Evolutionary conservation across 441 rosid genomes (phyloP).

Genomic region (Codiaeum variegatum): DNA sequence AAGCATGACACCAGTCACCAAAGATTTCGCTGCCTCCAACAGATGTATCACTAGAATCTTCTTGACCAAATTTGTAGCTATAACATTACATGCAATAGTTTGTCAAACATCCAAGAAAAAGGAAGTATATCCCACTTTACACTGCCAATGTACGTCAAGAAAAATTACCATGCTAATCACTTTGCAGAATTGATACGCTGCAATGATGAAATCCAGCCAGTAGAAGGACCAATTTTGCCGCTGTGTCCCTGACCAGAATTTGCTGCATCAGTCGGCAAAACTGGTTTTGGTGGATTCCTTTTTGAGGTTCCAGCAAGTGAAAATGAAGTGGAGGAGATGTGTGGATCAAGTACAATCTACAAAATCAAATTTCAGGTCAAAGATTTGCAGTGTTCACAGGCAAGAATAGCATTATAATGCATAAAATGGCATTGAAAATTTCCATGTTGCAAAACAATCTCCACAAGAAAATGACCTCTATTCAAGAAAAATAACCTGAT

Average conservation of each 20-base stretch:
- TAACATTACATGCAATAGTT: slow-evolving; percentile 26
- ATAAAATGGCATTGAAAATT: not conserved
- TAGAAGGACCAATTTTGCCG: slow-evolving; percentile 49
- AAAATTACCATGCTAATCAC: slow-evolving; percentile 45
- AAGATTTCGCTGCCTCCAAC: slow-evolving; percentile 29
- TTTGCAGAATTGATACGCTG: slow-evolving; percentile 66
- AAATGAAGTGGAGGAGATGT: slow-evolving; percentile 57
- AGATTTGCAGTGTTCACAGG: not conserved
- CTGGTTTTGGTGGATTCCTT: slow-evolving; percentile 43
- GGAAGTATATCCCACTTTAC: slow-evolving; percentile 18
- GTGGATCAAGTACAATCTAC: slow-evolving; percentile 41
- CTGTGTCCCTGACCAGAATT: slow-evolving; percentile 43
- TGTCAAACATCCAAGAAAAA: slow-evolving; percentile 26
- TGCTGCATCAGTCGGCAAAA: slow-evolving; percentile 40
- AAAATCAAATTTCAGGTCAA: slow-evolving; percentile 15
- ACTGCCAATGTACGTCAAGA: slow-evolving; percentile 16
- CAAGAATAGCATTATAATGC: not conserved
- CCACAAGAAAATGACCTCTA: not conserved
- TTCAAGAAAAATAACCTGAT: not conserved
- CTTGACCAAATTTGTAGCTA: slow-evolving; percentile 34
- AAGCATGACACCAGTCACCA: slow-evolving; percentile 28
- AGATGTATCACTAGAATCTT: slow-evolving; percentile 32
- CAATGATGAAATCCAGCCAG: slow-evolving; percentile 72
- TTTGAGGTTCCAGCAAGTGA: slow-evolving; percentile 60
- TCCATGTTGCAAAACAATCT: not conserved